A percentile compares a stretch with the other conserved stretches of the same genome.
Evolutionary conservation across 352 stramenopile species (phyloP).

Genomic region (Phytopythium chamaehyphon): DNA sequence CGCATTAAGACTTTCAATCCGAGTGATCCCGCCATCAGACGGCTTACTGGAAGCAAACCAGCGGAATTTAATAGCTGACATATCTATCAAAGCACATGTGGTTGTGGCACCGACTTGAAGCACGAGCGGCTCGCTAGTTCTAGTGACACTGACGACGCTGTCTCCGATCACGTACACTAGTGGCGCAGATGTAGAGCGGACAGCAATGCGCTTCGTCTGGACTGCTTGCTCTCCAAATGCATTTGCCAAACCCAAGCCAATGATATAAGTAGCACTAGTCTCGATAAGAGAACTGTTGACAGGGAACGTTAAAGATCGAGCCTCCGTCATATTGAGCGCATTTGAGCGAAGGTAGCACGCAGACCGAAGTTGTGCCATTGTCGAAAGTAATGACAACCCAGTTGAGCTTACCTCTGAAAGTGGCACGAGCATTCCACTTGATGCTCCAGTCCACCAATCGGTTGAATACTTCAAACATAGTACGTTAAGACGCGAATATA

Average conservation of each 20-base stretch:
- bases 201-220: slow-evolving; percentile 22
- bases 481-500: background rate
- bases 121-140: slow-evolving; percentile 26
- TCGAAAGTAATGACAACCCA: slow-evolving; percentile 23
- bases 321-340: slow-evolving; percentile 17
- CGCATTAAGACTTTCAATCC: slow-evolving; percentile 30
- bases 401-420: slow-evolving; percentile 21
- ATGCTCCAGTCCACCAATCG: slow-evolving; percentile 34
- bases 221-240: slow-evolving; percentile 37
- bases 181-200: slow-evolving; percentile 39
- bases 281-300: slow-evolving; percentile 45
- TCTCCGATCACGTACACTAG: slow-evolving; percentile 48
- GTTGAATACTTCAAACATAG: slow-evolving; percentile 48
- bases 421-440: slow-evolving; percentile 17
- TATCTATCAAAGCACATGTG: slow-evolving; percentile 35
- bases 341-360: slow-evolving; percentile 49
- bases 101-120: slow-evolving; percentile 44
- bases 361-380: slow-evolving; percentile 41
- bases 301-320: slow-evolving; percentile 18
- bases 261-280: slow-evolving; percentile 28
- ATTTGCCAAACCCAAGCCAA: slow-evolving; percentile 57
- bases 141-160: slow-evolving; percentile 26
- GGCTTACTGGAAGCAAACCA: slow-evolving; percentile 36
- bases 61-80: slow-evolving; percentile 30
- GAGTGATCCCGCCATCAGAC: slow-evolving; percentile 3